These are phyloP conservation scores for Lithohypha guttulata DNA, from an alignment of 2,329 filamentous ascomycete genomes.

Conservation along the genomic window DNA sequence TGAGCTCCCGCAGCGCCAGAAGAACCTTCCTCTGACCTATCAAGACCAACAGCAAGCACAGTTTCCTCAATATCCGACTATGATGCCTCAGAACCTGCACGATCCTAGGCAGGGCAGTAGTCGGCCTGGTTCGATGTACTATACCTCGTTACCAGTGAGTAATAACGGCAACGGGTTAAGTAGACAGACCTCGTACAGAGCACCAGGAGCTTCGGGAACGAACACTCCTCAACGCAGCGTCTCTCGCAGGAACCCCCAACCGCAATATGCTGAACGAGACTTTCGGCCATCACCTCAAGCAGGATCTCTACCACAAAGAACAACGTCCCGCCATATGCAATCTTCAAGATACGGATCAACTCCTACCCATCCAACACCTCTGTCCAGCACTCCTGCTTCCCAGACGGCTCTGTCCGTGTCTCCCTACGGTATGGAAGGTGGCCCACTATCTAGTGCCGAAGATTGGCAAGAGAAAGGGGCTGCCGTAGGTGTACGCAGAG, in stretches of 20 bases:
- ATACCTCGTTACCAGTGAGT: conserved; percentile 34
- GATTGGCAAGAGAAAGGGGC: conserved; percentile 95
- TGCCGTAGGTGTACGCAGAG: conserved; percentile 70
- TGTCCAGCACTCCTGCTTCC: conserved; percentile 20
- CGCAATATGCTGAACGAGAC: conserved; percentile 54
- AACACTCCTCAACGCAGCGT: conserved; percentile 49
- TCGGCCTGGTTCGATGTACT: conserved; percentile 39
- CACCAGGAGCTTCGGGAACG: conserved; percentile 48
- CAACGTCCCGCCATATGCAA: conserved; percentile 63
- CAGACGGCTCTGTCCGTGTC: conserved; percentile 28
- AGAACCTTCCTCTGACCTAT: conserved; percentile 30
- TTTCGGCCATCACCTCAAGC: conserved; percentile 54
- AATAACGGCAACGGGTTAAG: conserved; percentile 25
- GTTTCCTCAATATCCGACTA: conserved; percentile 35
- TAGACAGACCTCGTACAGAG: conserved; percentile 40
- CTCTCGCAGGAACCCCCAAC: conserved; percentile 50
- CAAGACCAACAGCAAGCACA: conserved; percentile 34
- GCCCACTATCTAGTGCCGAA: conserved; percentile 58
- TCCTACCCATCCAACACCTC: conserved; percentile 15
- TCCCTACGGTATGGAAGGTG: conserved; percentile 47
- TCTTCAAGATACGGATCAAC: conserved; percentile 28
- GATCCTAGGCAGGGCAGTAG: conserved; percentile 28
- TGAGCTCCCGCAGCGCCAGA: conserved; percentile 14
- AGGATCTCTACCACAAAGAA: conserved; percentile 55
- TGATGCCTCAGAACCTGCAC: conserved; percentile 32